A percentile compares a stretch with the other conserved stretches of the same genome.
Evolutionary conservation across 2,329 filamentous ascomycete genomes (phyloP).

Genomic region (Elsinoe australis): DNA sequence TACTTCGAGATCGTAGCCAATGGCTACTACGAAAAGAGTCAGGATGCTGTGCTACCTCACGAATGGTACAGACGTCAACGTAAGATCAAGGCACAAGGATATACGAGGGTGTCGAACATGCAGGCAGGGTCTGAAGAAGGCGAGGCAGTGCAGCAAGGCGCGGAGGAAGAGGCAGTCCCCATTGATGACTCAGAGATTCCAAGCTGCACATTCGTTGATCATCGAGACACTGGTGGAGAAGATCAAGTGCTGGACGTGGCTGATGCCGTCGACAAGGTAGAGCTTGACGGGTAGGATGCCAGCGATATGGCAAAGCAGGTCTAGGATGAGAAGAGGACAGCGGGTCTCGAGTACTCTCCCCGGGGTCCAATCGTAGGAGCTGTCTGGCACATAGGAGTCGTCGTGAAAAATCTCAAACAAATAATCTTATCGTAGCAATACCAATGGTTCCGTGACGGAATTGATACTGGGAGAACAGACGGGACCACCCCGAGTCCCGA

Average conservation of each 20-base stretch:
- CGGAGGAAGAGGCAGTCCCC: not conserved
- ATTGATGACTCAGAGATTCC: not conserved
- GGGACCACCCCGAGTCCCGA: too few relatives aligned
- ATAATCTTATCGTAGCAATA: too few relatives aligned
- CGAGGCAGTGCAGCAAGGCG: not conserved
- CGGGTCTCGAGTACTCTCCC: too few relatives aligned
- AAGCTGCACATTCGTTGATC: not conserved
- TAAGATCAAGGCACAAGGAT: conserved; percentile 8
- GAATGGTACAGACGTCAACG: conserved; percentile 13
- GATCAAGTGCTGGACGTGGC: not conserved
- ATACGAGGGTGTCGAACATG: not conserved
- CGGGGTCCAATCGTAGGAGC: conserved; percentile 42
- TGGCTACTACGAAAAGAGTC: conserved; percentile 29
- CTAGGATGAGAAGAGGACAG: too few relatives aligned
- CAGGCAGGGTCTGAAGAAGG: not conserved
- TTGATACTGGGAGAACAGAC: too few relatives aligned
- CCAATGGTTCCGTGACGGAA: not conserved
- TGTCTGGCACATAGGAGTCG: conserved; percentile 36
- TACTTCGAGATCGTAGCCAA: conserved; percentile 41
- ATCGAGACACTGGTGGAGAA: not conserved
- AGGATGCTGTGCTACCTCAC: conserved; percentile 17
- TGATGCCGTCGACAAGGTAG: not conserved
- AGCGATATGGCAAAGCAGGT: conserved; percentile 37
- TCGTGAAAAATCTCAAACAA: conserved; percentile 48
- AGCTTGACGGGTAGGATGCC: not conserved